A percentile compares a stretch with the other conserved stretches of the same genome.
Evolutionary conservation across 805 yeast species (phyloP).

Genomic region (Torulaspora quercuum): DNA sequence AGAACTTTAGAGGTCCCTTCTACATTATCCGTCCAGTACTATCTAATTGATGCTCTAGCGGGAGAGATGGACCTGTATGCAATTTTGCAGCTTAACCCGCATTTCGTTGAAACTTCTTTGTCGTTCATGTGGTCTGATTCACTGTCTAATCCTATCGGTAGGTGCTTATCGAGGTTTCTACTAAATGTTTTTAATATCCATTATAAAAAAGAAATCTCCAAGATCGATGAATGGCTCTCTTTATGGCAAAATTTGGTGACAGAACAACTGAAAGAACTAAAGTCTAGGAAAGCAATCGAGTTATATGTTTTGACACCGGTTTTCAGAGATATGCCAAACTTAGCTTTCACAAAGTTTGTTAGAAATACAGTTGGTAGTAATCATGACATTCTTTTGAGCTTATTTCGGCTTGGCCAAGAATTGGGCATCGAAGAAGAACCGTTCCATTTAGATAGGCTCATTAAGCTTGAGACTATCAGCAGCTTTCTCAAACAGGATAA

Average conservation of each 20-base stretch:
- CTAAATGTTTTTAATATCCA: constrained; percentile 37
- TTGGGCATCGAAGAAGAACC: constrained; percentile 52
- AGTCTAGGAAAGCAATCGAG: constrained; percentile 47
- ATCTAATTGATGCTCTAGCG: constrained; percentile 54
- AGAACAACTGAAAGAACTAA: constrained; percentile 34
- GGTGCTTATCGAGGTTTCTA: constrained; percentile 45
- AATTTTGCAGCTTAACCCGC: constrained; percentile 45
- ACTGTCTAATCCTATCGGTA: constrained; percentile 65
- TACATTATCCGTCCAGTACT: constrained; percentile 58
- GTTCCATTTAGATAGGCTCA: constrained; percentile 38
- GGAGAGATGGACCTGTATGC: constrained; percentile 44
- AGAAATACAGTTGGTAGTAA: constrained; percentile 21
- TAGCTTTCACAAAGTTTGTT: constrained; percentile 41
- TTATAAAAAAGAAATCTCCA: constrained; percentile 16
- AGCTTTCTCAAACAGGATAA: constrained; percentile 46
- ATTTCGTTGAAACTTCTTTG: constrained; percentile 48
- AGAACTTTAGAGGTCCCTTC: constrained; percentile 44
- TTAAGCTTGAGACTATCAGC: constrained; percentile 36
- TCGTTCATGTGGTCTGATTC: constrained; percentile 51
- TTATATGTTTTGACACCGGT: constrained; percentile 60
- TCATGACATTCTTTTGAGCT: constrained; percentile 45
- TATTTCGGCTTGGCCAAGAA: constrained; percentile 63
- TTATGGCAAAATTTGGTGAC: constrained; percentile 49
- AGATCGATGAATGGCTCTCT: constrained; percentile 42
- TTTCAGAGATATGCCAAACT: constrained; percentile 48